Evolutionary conservation across 306 rosid genomes (phyloP), one percentile per base, ranked within the genome.

Genomic region (Glycine latifolia): DNA sequence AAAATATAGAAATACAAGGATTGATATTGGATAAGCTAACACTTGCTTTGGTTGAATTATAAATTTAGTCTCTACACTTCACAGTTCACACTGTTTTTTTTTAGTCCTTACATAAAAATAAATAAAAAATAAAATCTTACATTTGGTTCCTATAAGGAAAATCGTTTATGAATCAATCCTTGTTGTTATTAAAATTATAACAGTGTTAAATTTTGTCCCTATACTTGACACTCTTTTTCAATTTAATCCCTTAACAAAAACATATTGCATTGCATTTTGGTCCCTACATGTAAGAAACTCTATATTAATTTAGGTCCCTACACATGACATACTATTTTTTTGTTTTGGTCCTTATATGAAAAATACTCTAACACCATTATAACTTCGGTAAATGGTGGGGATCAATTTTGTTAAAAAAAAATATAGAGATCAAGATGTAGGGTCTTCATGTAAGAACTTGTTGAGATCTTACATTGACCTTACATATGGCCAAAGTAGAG

Each of bases 1-100:
- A 84, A 77, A 33, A 70, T 75, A 37, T 33, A 79, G 77, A 74
- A 70, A 85, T 9, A 81, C 71, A 69, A 67, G 67, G 67, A 75
- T 63, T 63, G 41, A 67, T 35, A 33, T 56, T 67, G 54, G 72
- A 52, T 50, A 59, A 68, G 52, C 54, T 15, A 77, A 71, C 3
- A 35, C 9, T 12, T 61, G 4, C 9, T 35, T 61, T 26, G 43
- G 67, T 61, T 61, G 4, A 17, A 61, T 26, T 10, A 61, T 10
- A 61, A 61, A 61, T 31, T 61, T 61, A 14, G 14, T 61, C 67
- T 26, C n/a, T 10, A 31, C 67, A 61, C 67, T 26, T 61, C 6
- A 58, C n/a, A 58, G 43, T 26, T 61, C 6, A 59, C n/a, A 59
- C 7, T 15, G 9, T 59, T 59, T 59, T 1, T 33, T 62, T 20